A percentile compares a stretch with the other conserved stretches of the same genome.
phyloP scores from a whole-genome alignment of 352 stramenopile species.

The Globisporangium polare region DNA sequence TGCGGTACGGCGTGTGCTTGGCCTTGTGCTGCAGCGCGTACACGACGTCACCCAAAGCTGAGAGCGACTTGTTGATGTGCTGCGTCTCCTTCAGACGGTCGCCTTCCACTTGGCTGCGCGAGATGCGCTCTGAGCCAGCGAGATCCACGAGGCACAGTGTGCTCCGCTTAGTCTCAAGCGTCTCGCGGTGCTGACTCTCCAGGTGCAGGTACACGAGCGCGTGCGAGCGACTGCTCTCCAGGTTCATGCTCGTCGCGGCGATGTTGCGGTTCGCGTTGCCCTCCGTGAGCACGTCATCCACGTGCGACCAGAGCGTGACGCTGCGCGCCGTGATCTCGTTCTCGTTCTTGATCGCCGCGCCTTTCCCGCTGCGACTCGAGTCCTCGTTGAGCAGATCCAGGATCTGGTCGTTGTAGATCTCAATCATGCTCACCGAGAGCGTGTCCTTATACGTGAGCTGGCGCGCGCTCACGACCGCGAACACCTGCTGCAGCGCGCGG shows the following conservation, averaged over 20 bases:
- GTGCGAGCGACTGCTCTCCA: slow-evolving; percentile 84
- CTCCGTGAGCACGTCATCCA: slow-evolving; percentile 63
- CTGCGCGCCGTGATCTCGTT: slow-evolving; percentile 58
- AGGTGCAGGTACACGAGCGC: slow-evolving; percentile 80
- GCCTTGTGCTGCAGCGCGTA: slow-evolving; percentile 88
- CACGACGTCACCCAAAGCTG: slow-evolving; percentile 97
- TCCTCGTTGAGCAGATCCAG: slow-evolving; percentile 81
- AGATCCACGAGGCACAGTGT: slow-evolving; percentile 98
- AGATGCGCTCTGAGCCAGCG: slow-evolving; percentile 94
- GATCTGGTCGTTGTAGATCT: slow-evolving; percentile 97
- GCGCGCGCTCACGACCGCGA: slow-evolving; percentile 77
- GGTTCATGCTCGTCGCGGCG: slow-evolving; percentile 81
- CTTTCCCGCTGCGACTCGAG: slow-evolving; percentile 39
- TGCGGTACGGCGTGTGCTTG: slow-evolving; percentile 94
- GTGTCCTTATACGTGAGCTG: slow-evolving; percentile 66
- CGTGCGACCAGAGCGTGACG: slow-evolving; percentile 62
- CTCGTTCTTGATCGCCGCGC: slow-evolving; percentile 58
- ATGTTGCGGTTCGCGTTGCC: slow-evolving; percentile 83
- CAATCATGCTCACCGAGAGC: slow-evolving; percentile 92
- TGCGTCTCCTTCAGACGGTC: slow-evolving; percentile 94
- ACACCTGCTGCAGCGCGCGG: slow-evolving; percentile 95
- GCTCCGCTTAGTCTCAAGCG: slow-evolving; percentile 66
- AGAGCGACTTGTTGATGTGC: slow-evolving; percentile 98
- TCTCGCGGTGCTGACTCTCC: slow-evolving; percentile 65
- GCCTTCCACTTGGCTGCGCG: slow-evolving; percentile 75